Conservation (phyloP, 192 early-diverging fungal genomes). For the Phycomyces blakesleeanus region DNA sequence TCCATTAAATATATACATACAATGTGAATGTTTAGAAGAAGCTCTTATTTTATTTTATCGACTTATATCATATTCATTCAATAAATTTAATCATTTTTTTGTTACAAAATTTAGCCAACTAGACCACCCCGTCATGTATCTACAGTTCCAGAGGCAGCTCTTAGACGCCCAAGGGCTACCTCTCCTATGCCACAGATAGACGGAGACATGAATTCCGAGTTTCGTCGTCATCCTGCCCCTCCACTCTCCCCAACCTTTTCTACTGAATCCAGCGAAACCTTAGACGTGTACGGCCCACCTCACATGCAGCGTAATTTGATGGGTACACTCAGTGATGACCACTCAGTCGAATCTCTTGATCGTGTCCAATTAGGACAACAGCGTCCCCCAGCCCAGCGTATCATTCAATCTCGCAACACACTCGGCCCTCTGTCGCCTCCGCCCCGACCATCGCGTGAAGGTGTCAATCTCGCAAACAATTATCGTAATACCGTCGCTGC, state of each 20-base stretch:
- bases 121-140: conserved; percentile 24
- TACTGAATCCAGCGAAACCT: not conserved
- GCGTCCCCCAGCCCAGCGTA: not conserved
- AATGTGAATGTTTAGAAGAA: no score
- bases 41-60: no score
- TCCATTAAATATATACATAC: not conserved
- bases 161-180: conserved; percentile 22
- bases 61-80: no score
- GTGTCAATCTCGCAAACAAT: conserved; percentile 17
- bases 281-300: not conserved
- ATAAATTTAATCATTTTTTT: no score
- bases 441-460: conserved; percentile 36
- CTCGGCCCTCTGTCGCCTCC: conserved; percentile 21
- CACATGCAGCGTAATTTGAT: not conserved
- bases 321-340: not conserved
- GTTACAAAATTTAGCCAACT: not conserved
- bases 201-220: not conserved
- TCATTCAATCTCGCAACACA: not conserved
- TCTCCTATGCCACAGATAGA: conserved; percentile 9
- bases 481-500: conserved; percentile 16
- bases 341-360: not conserved
- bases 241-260: not conserved
- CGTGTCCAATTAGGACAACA: not conserved
- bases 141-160: conserved; percentile 19
- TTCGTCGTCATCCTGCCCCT: not conserved